phyloP scores from a whole-genome alignment of 192 early-diverging fungal species.

The Haplosporangium gracile region DNA sequence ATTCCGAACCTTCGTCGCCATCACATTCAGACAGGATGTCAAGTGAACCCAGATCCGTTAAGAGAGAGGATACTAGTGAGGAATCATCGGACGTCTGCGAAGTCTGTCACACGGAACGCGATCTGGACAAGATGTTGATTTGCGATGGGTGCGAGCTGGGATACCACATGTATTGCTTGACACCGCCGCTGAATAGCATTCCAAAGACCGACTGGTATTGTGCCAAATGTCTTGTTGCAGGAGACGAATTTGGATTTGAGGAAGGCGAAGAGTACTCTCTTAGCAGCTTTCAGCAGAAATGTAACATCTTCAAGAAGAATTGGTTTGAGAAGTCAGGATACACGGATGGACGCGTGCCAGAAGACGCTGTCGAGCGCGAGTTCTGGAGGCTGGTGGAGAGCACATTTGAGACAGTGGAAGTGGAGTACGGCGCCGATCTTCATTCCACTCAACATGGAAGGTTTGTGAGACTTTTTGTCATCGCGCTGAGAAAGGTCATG shows the following conservation, averaged over 20 bases:
- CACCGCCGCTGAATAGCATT: conserved; percentile 62
- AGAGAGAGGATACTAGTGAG: conserved; percentile 68
- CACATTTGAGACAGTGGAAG: conserved; percentile 88
- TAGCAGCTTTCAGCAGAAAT: conserved; percentile 80
- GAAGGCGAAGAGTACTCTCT: conserved; percentile 87
- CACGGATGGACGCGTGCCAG: conserved; percentile 64
- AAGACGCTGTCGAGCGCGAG: conserved; percentile 88
- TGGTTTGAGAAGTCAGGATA: conserved; percentile 62
- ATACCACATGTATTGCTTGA: conserved; percentile 87
- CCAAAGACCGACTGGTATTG: conserved; percentile 91
- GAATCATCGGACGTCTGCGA: conserved; percentile 64
- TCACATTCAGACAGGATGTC: conserved; percentile 45
- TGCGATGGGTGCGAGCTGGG: conserved; percentile 92
- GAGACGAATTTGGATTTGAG: conserved; percentile 93
- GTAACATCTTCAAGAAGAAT: conserved; percentile 81
- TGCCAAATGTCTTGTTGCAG: conserved; percentile 82
- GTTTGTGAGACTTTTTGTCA: conserved; percentile 34
- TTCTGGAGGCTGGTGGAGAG: conserved; percentile 94
- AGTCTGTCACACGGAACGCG: conserved; percentile 56
- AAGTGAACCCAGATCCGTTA: conserved; percentile 32
- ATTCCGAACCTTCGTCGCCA: conserved; percentile 45
- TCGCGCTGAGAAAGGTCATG: not conserved
- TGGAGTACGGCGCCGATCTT: conserved; percentile 97
- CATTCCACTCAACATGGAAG: conserved; percentile 93
- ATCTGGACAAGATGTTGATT: conserved; percentile 77